These are phyloP conservation scores for Xerocomus potaroensis DNA, from an alignment of 768 basidiomycete species.

Conservation along the genomic window DNA sequence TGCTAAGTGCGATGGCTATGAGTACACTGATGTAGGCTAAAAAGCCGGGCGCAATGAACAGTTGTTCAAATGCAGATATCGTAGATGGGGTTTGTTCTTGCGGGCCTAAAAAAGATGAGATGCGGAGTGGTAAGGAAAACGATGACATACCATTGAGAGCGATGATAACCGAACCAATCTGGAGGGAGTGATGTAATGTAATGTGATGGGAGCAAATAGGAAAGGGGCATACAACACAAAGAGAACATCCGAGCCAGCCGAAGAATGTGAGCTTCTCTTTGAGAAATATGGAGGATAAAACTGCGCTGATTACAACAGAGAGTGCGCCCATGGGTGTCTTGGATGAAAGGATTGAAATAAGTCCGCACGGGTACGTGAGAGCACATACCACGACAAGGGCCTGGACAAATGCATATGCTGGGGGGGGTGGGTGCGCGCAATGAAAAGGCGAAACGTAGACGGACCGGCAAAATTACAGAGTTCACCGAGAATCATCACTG, in stretches of 20 bases:
- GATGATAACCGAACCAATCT: conserved; percentile 86
- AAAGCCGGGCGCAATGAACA: conserved; percentile 85
- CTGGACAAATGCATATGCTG: conserved; percentile 85
- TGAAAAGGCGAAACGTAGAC: conserved; percentile 20
- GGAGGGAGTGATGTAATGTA: conserved; percentile 1
- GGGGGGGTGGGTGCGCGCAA: conserved; percentile 10
- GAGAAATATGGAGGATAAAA: conserved; percentile 89
- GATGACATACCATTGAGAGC: conserved; percentile 79
- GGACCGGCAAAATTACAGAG: conserved; percentile 82
- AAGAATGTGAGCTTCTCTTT: conserved; percentile 92
- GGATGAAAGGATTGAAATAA: conserved; percentile 1
- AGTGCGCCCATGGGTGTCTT: conserved; percentile 94
- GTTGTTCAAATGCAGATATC: conserved; percentile 65
- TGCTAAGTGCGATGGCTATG: conserved; percentile 59
- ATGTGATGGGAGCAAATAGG: background rate
- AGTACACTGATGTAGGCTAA: conserved; percentile 63
- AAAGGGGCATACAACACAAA: conserved; percentile 74
- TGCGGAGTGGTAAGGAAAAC: no score
- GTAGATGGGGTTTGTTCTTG: conserved; percentile 64
- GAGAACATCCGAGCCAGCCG: conserved; percentile 90
- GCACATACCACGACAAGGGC: conserved; percentile 83
- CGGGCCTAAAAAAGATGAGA: no score
- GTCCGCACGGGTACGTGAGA: background rate
- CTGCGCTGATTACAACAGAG: conserved; percentile 93
- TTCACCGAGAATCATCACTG: conserved; percentile 92